Evolutionary conservation across 2,329 filamentous ascomycete species (phyloP).

Genomic region (Hypoxylon sp.): DNA sequence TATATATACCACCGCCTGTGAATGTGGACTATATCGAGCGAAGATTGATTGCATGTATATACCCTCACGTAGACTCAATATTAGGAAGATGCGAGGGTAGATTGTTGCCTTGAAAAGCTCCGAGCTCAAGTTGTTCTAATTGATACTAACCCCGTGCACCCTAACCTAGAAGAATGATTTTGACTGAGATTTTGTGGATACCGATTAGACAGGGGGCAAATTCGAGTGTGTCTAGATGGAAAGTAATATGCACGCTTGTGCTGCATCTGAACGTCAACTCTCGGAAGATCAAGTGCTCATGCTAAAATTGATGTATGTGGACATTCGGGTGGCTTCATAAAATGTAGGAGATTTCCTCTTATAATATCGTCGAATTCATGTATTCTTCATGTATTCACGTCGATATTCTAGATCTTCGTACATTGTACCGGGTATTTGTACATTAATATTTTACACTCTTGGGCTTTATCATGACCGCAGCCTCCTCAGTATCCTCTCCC

Average conservation of each 20-base stretch:
- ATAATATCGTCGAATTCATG: slow-evolving; percentile 8
- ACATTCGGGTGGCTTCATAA: not conserved
- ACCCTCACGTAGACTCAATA: not conserved
- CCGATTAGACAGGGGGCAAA: not conserved
- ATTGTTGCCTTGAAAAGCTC: not conserved
- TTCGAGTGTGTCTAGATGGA: not conserved
- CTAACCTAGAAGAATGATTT: not conserved
- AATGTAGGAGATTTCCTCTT: not conserved
- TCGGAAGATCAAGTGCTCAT: not conserved
- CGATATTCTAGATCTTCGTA: slow-evolving; percentile 44
- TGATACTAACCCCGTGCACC: not conserved
- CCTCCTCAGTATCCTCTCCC: slow-evolving; percentile 78
- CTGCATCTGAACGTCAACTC: not conserved
- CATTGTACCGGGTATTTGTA: slow-evolving; percentile 49
- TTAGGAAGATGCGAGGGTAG: not conserved
- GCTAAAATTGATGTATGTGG: not conserved
- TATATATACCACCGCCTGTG: not conserved
- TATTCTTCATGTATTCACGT: slow-evolving; percentile 31
- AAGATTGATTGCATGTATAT: not conserved
- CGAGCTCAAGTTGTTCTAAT: not conserved
- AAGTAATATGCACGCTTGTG: not conserved
- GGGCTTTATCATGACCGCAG: slow-evolving; percentile 45
- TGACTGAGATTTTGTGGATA: not conserved
- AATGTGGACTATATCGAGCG: not conserved
- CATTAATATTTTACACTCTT: slow-evolving; percentile 43